phyloP scores from a whole-genome alignment of 441 rosid genomes.

The Metrosideros polymorpha region DNA sequence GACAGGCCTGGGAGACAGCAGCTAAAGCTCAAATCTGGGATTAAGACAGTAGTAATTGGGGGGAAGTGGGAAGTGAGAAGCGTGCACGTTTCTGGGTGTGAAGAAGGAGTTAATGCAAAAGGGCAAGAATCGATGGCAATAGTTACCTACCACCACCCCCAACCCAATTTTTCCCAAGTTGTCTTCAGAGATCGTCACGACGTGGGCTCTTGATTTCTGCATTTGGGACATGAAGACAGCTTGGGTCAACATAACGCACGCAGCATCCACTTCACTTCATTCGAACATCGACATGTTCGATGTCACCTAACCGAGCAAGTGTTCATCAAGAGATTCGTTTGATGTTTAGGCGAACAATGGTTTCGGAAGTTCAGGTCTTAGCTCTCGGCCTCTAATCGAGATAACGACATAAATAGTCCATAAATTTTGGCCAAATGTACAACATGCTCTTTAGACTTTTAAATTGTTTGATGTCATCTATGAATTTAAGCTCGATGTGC shows the following conservation, averaged over 20 bases:
- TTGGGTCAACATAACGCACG: background rate
- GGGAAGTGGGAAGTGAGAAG: background rate
- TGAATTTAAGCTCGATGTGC: too few relatives aligned
- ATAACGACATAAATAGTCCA: too few relatives aligned
- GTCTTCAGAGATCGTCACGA: background rate
- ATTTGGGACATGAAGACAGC: background rate
- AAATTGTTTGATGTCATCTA: too few relatives aligned
- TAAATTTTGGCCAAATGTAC: too few relatives aligned
- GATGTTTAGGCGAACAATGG: background rate
- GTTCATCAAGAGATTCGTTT: background rate
- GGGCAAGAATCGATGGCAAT: background rate
- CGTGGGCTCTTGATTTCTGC: background rate
- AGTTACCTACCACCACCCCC: background rate
- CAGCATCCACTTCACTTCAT: background rate
- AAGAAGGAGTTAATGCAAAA: background rate
- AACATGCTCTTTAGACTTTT: too few relatives aligned
- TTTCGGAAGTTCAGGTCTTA: background rate
- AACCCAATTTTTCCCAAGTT: background rate
- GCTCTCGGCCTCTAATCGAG: background rate
- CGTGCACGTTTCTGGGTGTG: background rate
- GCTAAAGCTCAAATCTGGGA: background rate
- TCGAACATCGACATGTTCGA: background rate
- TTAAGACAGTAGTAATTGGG: background rate
- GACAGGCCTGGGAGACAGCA: background rate
- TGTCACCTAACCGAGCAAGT: background rate